phyloP scores from a whole-genome alignment of 371 early-diverging fungal species.

The Funneliformis caledonium region DNA sequence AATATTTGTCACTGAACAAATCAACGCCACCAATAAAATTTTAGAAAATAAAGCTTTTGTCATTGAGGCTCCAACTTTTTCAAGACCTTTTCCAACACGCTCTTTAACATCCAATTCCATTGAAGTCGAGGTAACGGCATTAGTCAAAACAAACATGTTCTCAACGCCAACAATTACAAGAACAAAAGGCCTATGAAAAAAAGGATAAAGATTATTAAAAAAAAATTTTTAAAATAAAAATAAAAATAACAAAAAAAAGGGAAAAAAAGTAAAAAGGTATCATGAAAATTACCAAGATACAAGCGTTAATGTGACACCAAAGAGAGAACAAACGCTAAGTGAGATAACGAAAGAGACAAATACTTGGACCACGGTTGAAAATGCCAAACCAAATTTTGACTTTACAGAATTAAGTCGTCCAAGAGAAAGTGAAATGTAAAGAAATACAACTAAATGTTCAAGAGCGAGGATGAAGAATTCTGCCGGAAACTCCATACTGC shows the following conservation, averaged over 20 bases:
- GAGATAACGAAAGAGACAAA: constrained; percentile 59
- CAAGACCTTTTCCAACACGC: constrained; percentile 67
- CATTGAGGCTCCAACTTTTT: constrained; percentile 66
- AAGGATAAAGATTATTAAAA: neutral
- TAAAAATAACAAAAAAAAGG: neutral
- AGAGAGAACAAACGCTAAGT: constrained; percentile 57
- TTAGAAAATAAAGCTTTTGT: constrained; percentile 61
- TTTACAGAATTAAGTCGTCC: constrained; percentile 69
- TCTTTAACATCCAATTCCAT: constrained; percentile 71
- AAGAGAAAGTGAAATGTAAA: constrained; percentile 65
- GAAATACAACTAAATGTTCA: constrained; percentile 60
- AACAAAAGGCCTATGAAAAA: constrained; percentile 53
- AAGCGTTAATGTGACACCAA: constrained; percentile 55
- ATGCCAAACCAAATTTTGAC: constrained; percentile 71
- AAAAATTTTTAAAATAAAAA: neutral
- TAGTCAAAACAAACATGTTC: constrained; percentile 71
- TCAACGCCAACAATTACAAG: constrained; percentile 74
- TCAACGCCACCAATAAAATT: constrained; percentile 52
- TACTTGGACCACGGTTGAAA: constrained; percentile 64
- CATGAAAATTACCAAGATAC: constrained; percentile 57
- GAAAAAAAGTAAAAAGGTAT: neutral
- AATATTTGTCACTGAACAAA: constrained; percentile 61
- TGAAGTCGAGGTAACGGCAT: constrained; percentile 69
- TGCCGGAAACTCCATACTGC: constrained; percentile 38
- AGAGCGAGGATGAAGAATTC: constrained; percentile 52